Conservation (phyloP, 148 eudicot genomes). For the Chenopodium suecicum region DNA sequence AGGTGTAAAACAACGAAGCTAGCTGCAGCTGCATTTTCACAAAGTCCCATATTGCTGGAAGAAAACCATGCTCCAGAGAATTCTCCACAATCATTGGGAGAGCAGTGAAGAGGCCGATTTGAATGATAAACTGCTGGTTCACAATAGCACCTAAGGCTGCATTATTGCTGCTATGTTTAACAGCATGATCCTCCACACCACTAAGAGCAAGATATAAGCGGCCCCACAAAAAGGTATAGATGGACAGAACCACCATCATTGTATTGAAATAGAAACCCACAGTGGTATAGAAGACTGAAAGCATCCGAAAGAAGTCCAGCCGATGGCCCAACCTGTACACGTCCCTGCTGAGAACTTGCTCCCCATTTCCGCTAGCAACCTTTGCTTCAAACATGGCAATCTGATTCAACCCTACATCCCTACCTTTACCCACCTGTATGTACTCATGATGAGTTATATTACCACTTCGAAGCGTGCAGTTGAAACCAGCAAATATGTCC, state of each 20-base stretch:
- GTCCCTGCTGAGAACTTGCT: conserved; percentile 91
- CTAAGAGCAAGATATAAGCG: conserved; percentile 90
- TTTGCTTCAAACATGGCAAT: conserved; percentile 99
- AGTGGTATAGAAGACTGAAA: conserved; percentile 81
- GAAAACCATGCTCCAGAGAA: conserved; percentile 88
- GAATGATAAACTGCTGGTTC: conserved; percentile 85
- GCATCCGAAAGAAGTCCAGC: conserved; percentile 92
- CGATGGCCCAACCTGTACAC: conserved; percentile 91
- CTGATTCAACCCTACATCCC: conserved; percentile 95
- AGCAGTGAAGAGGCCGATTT: conserved; percentile 88
- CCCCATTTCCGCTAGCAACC: conserved; percentile 95
- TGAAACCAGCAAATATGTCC: conserved; percentile 93
- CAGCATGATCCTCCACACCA: conserved; percentile 58
- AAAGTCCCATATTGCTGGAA: conserved; percentile 85
- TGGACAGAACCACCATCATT: conserved; percentile 71
- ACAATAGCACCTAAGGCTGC: conserved; percentile 69
- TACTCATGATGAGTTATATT: conserved; percentile 95
- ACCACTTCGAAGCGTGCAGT: conserved; percentile 92
- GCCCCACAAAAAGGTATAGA: conserved; percentile 88
- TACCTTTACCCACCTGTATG: conserved; percentile 95
- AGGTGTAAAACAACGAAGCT: conserved; percentile 76
- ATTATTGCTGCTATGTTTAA: conserved; percentile 47
- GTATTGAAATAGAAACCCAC: conserved; percentile 84
- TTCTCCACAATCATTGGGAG: conserved; percentile 94
- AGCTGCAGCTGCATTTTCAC: conserved; percentile 83